Evolutionary conservation across 192 early-diverging fungal species (phyloP), one percentile per base, ranked within the genome.

Genomic region (Linnemannia exigua): DNA sequence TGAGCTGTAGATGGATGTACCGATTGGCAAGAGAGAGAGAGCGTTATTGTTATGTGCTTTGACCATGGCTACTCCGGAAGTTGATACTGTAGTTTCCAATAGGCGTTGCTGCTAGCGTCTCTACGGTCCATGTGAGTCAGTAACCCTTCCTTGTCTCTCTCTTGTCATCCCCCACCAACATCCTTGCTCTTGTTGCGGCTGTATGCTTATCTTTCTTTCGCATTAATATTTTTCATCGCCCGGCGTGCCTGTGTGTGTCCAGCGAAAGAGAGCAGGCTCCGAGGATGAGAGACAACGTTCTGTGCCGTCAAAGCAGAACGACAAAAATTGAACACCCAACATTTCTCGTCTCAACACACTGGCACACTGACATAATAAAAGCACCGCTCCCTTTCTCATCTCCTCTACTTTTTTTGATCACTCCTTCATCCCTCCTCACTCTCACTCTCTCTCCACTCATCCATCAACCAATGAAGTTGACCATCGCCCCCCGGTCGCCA

Each of bases 381-480:
- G 17, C 50, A 37, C n/a, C 17, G 22, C 25, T 9, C 41, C 28
- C n/a, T 72, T 25, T 14, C 28, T 70, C 33, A 6, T 44, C 41
- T 44, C 9, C 41, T 9, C 41, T n/a, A n/a, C n/a, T n/a, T n/a
- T n/a, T 44, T 44, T 44, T 44, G 41, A 44, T 44, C 41, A 44
- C 41, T 9, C 44, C 7, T 22, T 50, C 58, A 22, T 58, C 22
- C 69, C 66, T 25, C 68, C 67, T 6, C 67, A 11, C 52, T 31
- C 25, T 4, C 15, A 31, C 25, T 36, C 35, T 70, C 20, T 44
- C 58, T 22, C 15, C 33, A 14, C 47, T 51, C 54, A 35, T 81
- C 33, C n/a, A 33, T 12, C 70, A 51, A 36, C n/a, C 73, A 41
- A 92, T 92, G 91, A 88, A 92, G 82, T 81, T 92, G 38, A 88